phyloP scores from a whole-genome alignment of 805 yeast genomes.

The Komagataella ulmi region DNA sequence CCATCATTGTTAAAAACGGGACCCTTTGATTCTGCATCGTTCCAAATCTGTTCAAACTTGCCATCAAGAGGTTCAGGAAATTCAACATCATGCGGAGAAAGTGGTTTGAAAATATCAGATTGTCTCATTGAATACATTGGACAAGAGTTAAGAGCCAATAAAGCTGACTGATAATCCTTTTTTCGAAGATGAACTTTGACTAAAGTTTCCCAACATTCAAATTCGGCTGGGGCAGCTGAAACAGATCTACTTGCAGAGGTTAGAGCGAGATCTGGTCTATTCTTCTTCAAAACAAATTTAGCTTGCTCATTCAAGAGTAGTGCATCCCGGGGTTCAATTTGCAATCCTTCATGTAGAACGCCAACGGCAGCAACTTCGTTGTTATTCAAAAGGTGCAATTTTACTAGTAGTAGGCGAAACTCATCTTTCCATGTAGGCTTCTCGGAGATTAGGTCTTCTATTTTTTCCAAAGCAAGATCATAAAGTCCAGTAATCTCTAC shows the following conservation, averaged over 20 bases:
- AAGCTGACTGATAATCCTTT: slow-evolving; percentile 44
- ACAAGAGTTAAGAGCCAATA: slow-evolving; percentile 57
- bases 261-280: slow-evolving; percentile 40
- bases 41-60: slow-evolving; percentile 34
- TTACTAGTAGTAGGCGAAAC: slow-evolving; percentile 24
- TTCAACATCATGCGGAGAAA: slow-evolving; percentile 27
- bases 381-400: slow-evolving; percentile 23
- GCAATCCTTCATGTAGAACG: slow-evolving; percentile 24
- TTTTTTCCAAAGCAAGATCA: slow-evolving; percentile 23
- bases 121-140: slow-evolving; percentile 47
- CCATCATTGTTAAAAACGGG: slow-evolving; percentile 14
- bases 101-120: slow-evolving; percentile 30
- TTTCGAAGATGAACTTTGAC: slow-evolving; percentile 44
- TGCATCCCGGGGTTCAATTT: slow-evolving; percentile 38
- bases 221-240: slow-evolving; percentile 62
- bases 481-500: slow-evolving; percentile 23
- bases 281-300: slow-evolving; percentile 42
- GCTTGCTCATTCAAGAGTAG: slow-evolving; percentile 50
- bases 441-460: slow-evolving; percentile 12
- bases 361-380: slow-evolving; percentile 35
- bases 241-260: slow-evolving; percentile 47
- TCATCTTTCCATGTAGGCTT: slow-evolving; percentile 6
- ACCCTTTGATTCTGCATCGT: slow-evolving; percentile 17
- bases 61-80: slow-evolving; percentile 45
- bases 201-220: slow-evolving; percentile 56